Conservation (phyloP, 305 asterid species). For the Rubia peregrina region DNA sequence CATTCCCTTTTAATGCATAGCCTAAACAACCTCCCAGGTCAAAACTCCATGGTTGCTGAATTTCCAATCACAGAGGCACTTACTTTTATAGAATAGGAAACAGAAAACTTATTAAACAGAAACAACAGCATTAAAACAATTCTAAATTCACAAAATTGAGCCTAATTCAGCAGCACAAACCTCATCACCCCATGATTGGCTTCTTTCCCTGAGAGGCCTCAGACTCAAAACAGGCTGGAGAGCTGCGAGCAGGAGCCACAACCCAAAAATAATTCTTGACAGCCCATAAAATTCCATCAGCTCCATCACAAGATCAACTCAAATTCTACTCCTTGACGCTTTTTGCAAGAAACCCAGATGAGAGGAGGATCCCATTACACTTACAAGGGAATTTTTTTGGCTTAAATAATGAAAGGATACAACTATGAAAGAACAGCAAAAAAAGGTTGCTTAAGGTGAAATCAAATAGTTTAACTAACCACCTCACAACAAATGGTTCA, state of each 20-base stretch:
- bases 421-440: neutral
- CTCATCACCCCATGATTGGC: constrained; percentile 2
- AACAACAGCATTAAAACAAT: neutral
- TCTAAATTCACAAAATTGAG: neutral
- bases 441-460: neutral
- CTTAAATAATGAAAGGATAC: neutral
- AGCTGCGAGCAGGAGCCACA: neutral
- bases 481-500: neutral
- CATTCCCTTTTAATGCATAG: neutral
- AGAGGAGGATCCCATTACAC: constrained; percentile 2
- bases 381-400: neutral
- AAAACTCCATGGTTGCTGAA: neutral
- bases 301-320: neutral
- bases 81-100: neutral
- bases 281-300: neutral
- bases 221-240: constrained; percentile 1
- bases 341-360: neutral
- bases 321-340: neutral
- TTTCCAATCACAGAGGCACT: neutral
- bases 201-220: constrained; percentile 1
- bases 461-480: neutral
- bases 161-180: neutral
- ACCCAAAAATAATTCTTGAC: neutral
- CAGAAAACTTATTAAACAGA: neutral
- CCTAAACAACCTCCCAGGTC: neutral